Conservation (phyloP, 306 rosid species). For the Pyrus betulifolia region DNA sequence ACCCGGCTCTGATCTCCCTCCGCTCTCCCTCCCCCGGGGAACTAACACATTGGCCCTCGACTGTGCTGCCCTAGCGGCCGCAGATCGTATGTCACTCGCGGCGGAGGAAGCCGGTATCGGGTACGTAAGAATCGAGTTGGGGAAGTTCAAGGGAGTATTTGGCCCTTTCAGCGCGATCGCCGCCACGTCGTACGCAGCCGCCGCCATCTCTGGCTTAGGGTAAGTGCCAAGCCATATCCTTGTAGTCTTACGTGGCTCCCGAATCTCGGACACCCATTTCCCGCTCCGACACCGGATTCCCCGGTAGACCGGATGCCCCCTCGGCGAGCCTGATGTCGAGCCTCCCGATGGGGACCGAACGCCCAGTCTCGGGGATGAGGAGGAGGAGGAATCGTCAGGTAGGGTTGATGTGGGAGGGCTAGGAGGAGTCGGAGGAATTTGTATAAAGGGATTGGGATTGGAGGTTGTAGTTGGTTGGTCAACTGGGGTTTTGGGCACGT, state of each 20-base stretch:
- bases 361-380: neutral
- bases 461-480: neutral
- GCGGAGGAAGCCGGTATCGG: conserved; percentile 67
- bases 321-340: neutral
- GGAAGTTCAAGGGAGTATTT: conserved; percentile 62
- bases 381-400: neutral
- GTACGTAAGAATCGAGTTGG: conserved; percentile 35
- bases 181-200: conserved; percentile 92
- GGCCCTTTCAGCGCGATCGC: conserved; percentile 81
- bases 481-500: neutral
- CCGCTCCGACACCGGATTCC: conserved; percentile 76
- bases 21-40: neutral
- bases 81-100: conserved; percentile 54
- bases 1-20: neutral
- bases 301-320: conserved; percentile 37
- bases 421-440: neutral
- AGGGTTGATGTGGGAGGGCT: neutral
- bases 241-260: conserved; percentile 82
- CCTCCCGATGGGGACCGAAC: conserved; percentile 14
- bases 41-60: neutral
- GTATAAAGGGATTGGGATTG: neutral
- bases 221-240: conserved; percentile 96
- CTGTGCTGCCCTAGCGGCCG: conserved; percentile 74
- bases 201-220: conserved; percentile 78
- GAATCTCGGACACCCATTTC: conserved; percentile 93